Evolutionary conservation across 169 alveolate species (phyloP).

Genomic region (Plasmodium billcollinsi): DNA sequence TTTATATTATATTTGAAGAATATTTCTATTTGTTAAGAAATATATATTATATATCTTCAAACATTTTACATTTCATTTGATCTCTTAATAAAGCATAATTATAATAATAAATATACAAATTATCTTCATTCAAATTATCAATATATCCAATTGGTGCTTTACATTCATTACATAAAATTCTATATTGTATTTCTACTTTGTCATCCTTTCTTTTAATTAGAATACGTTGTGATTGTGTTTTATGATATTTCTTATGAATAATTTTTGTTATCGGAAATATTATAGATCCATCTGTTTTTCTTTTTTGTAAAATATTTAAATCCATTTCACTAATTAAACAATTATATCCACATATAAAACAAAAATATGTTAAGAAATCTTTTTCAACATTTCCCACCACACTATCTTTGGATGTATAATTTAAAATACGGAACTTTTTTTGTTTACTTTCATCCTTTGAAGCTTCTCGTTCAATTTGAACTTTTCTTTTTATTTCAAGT

Average conservation of each 20-base stretch:
- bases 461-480: slow-evolving; percentile 68
- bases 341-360: slow-evolving; percentile 75
- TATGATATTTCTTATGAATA: slow-evolving; percentile 48
- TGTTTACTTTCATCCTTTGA: slow-evolving; percentile 48
- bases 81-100: slow-evolving; percentile 49
- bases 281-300: slow-evolving; percentile 67
- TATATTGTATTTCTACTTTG: slow-evolving; percentile 39
- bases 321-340: slow-evolving; percentile 74
- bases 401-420: slow-evolving; percentile 75
- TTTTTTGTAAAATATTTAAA: slow-evolving; percentile 41
- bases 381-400: slow-evolving; percentile 35
- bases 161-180: slow-evolving; percentile 74
- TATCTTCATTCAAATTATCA: slow-evolving; percentile 26
- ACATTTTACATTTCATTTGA: slow-evolving; percentile 45
- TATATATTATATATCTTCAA: slow-evolving; percentile 6
- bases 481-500: slow-evolving; percentile 75
- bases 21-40: too few relatives aligned
- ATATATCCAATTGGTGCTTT: slow-evolving; percentile 64
- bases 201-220: slow-evolving; percentile 38
- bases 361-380: slow-evolving; percentile 64
- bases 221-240: slow-evolving; percentile 51
- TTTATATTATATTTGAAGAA: too few relatives aligned
- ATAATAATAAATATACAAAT: slow-evolving; percentile 51
- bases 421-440: slow-evolving; percentile 60
- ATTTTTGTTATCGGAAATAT: slow-evolving; percentile 53